A percentile compares a stretch with the other conserved stretches of the same genome.
Evolutionary conservation across 768 basidiomycete species (phyloP).

Genomic region (Lactarius hengduanensis): DNA sequence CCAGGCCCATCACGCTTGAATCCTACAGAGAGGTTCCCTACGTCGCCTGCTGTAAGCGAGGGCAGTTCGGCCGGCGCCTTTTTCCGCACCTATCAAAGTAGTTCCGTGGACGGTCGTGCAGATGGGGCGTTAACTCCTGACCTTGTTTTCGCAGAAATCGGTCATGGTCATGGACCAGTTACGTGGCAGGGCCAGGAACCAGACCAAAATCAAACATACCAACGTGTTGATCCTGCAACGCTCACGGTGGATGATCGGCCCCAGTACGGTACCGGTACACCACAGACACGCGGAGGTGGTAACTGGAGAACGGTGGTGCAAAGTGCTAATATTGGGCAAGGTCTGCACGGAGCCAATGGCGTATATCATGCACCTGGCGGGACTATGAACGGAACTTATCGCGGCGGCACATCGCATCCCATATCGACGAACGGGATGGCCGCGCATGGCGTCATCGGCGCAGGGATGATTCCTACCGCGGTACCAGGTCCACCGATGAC

Average conservation of each 20-base stretch:
- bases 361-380: slow-evolving; percentile 10
- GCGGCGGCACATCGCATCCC: neutral
- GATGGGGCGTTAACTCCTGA: slow-evolving; percentile 66
- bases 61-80: slow-evolving; percentile 54
- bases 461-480: neutral
- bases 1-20: slow-evolving; percentile 48
- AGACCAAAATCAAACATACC: slow-evolving; percentile 11
- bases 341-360: slow-evolving; percentile 2
- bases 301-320: slow-evolving; percentile 1
- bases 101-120: slow-evolving; percentile 36
- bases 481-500: slow-evolving; percentile 14
- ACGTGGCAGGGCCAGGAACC: slow-evolving; percentile 21
- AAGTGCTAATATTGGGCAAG: slow-evolving; percentile 3
- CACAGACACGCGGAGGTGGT: slow-evolving; percentile 4
- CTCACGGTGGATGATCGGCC: slow-evolving; percentile 15
- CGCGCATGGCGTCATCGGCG: slow-evolving; percentile 10
- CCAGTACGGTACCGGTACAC: neutral
- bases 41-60: slow-evolving; percentile 61
- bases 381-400: slow-evolving; percentile 15
- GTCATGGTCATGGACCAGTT: slow-evolving; percentile 59
- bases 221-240: slow-evolving; percentile 10
- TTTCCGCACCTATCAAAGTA: slow-evolving; percentile 53
- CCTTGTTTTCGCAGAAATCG: slow-evolving; percentile 72
- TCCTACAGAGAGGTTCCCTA: slow-evolving; percentile 38
- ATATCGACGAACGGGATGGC: slow-evolving; percentile 6